Conservation (phyloP, 129 eudicot genomes). For the Saussurea involucrata region DNA sequence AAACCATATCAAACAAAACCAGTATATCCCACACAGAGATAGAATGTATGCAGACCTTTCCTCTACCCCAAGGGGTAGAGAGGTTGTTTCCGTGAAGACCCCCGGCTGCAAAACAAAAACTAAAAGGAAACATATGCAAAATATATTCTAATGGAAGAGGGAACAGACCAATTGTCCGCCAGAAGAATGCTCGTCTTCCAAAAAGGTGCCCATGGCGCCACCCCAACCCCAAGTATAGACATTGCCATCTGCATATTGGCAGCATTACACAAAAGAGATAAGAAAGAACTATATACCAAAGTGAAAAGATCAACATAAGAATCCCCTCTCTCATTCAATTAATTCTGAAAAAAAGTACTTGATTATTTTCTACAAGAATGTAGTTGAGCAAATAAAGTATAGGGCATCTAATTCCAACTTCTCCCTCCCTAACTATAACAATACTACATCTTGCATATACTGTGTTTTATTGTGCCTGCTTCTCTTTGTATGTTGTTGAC, state of each 20-base stretch:
- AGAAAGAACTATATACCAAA: background rate
- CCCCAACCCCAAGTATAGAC: slow-evolving; percentile 99
- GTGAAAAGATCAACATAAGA: slow-evolving; percentile 3
- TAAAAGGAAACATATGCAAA: background rate
- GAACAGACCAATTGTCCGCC: slow-evolving; percentile 93
- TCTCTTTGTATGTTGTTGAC: no score
- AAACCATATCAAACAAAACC: background rate
- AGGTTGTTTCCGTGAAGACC: background rate
- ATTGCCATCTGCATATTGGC: slow-evolving; percentile 50
- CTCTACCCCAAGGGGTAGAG: background rate
- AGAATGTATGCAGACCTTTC: background rate
- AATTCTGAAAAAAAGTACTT: background rate
- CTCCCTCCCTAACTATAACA: background rate
- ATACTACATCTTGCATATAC: background rate
- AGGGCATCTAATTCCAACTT: background rate
- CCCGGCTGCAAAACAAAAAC: background rate
- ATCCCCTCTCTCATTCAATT: background rate
- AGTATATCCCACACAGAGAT: background rate
- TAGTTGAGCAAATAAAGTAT: background rate
- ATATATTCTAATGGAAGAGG: background rate
- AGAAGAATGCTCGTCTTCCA: slow-evolving; percentile 88
- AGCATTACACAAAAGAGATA: slow-evolving; percentile 9
- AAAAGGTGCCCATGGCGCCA: slow-evolving; percentile 89
- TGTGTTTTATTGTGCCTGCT: background rate
- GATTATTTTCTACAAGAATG: background rate